phyloP scores from a whole-genome alignment of 2,329 filamentous ascomycete genomes.

The Pyricularia sp. region DNA sequence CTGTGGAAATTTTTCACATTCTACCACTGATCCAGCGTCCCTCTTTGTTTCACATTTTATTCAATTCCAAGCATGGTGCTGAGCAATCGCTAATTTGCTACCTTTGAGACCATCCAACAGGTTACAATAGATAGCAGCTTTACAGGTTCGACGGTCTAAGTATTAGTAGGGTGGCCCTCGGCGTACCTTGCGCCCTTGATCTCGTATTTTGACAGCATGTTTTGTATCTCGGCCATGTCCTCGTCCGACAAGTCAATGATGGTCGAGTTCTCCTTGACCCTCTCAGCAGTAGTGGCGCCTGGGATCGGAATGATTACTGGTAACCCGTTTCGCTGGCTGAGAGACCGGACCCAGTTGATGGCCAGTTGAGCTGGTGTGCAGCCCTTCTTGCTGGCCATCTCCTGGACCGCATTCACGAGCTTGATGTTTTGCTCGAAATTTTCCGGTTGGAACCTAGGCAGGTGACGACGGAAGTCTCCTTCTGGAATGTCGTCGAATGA shows the following conservation, averaged over 20 bases:
- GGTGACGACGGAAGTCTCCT: slow-evolving; percentile 11
- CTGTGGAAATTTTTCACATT: slow-evolving; percentile 2
- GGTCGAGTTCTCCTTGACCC: slow-evolving; percentile 19
- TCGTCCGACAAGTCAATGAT: slow-evolving; percentile 8
- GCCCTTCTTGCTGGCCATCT: slow-evolving; percentile 35
- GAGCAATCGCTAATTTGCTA: background rate
- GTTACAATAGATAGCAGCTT: background rate
- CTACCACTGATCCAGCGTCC: background rate
- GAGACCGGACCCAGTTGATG: slow-evolving; percentile 36
- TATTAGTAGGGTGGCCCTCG: slow-evolving; percentile 5
- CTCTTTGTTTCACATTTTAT: background rate
- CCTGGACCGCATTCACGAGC: slow-evolving; percentile 35
- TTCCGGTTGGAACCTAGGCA: slow-evolving; percentile 39
- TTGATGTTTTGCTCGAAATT: slow-evolving; percentile 43
- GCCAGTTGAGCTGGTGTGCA: slow-evolving; percentile 41
- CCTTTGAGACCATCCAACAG: background rate
- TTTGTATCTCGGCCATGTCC: slow-evolving; percentile 7
- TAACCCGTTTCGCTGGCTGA: slow-evolving; percentile 27
- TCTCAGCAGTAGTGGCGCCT: slow-evolving; percentile 31
- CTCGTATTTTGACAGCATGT: slow-evolving; percentile 2
- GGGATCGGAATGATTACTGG: slow-evolving; percentile 39
- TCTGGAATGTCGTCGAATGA: slow-evolving; percentile 33
- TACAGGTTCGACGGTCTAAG: background rate
- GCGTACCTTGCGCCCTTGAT: slow-evolving; percentile 4
- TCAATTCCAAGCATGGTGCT: background rate